Conservation (phyloP, 2,329 filamentous ascomycete species). For the Elsinoe batatas region DNA sequence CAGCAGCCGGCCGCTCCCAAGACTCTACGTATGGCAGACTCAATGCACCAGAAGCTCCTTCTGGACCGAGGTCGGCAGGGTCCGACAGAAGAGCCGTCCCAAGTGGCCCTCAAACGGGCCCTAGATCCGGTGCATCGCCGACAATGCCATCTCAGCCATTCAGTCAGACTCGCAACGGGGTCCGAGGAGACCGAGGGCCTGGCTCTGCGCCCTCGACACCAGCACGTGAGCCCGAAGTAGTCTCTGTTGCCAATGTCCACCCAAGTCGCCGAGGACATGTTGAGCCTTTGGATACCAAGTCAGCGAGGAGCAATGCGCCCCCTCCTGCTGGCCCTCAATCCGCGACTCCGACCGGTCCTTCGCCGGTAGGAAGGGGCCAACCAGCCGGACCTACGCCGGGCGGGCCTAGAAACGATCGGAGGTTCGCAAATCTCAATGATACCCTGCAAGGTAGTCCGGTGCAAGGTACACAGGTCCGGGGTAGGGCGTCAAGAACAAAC, state of each 20-base stretch:
- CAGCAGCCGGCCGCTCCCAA: conserved; percentile 13
- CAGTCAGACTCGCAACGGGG: conserved; percentile 9
- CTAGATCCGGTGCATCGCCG: conserved; percentile 30
- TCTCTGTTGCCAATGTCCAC: conserved; percentile 19
- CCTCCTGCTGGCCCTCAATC: conserved; percentile 18
- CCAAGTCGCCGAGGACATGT: conserved; percentile 23
- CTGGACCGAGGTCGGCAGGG: conserved; percentile 38
- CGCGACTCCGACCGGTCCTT: conserved; percentile 22
- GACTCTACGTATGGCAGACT: conserved; percentile 42
- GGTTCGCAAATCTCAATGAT: conserved; percentile 23
- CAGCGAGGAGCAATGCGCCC: conserved; percentile 18
- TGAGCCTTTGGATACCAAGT: conserved; percentile 20
- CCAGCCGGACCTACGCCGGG: conserved; percentile 24
- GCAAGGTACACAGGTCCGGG: conserved; percentile 9
- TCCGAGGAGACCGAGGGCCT: conserved; percentile 16
- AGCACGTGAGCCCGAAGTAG: conserved; percentile 18
- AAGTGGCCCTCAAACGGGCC: conserved; percentile 29
- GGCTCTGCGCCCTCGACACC: conserved; percentile 23
- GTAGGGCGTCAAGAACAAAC: neutral
- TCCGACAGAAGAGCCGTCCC: conserved; percentile 21
- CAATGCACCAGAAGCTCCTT: conserved; percentile 43
- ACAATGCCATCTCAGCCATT: conserved; percentile 22
- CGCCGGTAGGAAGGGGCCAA: conserved; percentile 22
- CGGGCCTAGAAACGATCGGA: conserved; percentile 21
- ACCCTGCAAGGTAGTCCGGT: conserved; percentile 12